phyloP scores from a whole-genome alignment of 352 stramenopile genomes.

The Phytophthora ohioensis region DNA sequence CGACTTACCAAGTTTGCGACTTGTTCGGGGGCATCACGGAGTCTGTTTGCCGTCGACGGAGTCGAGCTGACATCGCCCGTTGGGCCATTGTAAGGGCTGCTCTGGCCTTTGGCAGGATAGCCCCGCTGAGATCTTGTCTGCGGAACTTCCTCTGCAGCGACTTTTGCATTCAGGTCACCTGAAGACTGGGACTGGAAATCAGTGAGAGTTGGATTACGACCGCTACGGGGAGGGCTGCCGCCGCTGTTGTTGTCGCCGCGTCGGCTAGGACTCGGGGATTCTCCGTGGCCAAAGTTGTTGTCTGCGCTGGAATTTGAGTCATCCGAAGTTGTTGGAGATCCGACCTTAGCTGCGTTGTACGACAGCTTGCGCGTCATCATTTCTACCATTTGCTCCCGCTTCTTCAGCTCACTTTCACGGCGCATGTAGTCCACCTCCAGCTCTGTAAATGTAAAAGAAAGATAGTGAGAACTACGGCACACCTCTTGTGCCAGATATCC shows the following conservation, averaged over 20 bases:
- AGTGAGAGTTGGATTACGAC: slow-evolving; percentile 32
- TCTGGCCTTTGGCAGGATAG: slow-evolving; percentile 52
- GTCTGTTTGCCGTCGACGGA: slow-evolving; percentile 36
- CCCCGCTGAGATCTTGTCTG: slow-evolving; percentile 46
- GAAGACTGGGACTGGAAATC: slow-evolving; percentile 60
- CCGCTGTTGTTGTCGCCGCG: slow-evolving; percentile 49
- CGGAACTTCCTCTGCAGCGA: slow-evolving; percentile 37
- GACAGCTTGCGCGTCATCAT: slow-evolving; percentile 82
- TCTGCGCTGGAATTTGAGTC: slow-evolving; percentile 81
- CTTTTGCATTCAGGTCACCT: slow-evolving; percentile 49
- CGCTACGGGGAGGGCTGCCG: slow-evolving; percentile 48
- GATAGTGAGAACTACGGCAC: background rate
- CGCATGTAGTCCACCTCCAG: slow-evolving; percentile 82
- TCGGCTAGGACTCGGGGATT: slow-evolving; percentile 40
- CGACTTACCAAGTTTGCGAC: slow-evolving; percentile 59
- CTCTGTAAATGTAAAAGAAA: slow-evolving; percentile 46
- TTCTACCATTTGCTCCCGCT: slow-evolving; percentile 87
- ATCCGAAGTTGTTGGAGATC: slow-evolving; percentile 78
- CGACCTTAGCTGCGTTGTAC: slow-evolving; percentile 68
- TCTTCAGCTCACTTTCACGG: slow-evolving; percentile 85
- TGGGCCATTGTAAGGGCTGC: slow-evolving; percentile 50
- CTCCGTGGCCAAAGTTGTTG: slow-evolving; percentile 70
- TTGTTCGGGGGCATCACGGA: slow-evolving; percentile 57
- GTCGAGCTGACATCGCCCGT: slow-evolving; percentile 42
- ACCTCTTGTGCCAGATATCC: background rate